Evolutionary conservation across 257 asterid genomes (phyloP).

Genomic region (Lantana camara): DNA sequence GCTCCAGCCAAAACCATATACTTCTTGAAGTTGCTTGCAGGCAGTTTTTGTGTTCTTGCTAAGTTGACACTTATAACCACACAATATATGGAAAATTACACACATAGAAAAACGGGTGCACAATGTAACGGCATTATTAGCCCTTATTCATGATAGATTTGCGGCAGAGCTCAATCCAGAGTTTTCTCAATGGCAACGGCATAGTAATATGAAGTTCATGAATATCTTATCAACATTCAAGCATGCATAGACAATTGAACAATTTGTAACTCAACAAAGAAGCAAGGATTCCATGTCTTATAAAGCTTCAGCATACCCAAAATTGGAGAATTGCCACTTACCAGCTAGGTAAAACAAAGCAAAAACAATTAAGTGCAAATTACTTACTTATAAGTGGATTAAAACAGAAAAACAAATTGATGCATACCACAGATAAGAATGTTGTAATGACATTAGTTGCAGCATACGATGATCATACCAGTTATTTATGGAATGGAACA

Average conservation of each 20-base stretch:
- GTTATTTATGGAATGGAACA: constrained; percentile 22
- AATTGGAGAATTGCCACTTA: background rate
- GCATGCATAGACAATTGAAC: constrained; percentile 2
- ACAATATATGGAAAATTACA: constrained; percentile 11
- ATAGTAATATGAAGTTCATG: background rate
- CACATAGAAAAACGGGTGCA: constrained; percentile 1
- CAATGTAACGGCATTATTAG: background rate
- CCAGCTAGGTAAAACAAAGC: background rate
- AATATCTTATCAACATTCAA: background rate
- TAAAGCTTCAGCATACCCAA: background rate
- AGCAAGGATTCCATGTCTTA: background rate
- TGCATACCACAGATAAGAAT: constrained; percentile 18
- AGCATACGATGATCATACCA: constrained; percentile 23
- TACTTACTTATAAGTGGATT: constrained; percentile 3
- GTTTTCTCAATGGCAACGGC: background rate
- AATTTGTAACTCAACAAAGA: background rate
- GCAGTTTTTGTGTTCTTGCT: constrained; percentile 2
- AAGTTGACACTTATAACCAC: background rate
- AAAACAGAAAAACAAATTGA: constrained; percentile 5
- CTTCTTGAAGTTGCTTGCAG: background rate
- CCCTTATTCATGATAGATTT: background rate
- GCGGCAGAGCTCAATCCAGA: constrained; percentile 9
- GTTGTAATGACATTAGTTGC: constrained; percentile 5
- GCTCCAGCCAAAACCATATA: background rate
- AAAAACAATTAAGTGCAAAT: too few species aligned